These are phyloP conservation scores for Phalaenopsis equestris DNA, from an alignment of 106 monocot genomes.

Conservation along the genomic window DNA sequence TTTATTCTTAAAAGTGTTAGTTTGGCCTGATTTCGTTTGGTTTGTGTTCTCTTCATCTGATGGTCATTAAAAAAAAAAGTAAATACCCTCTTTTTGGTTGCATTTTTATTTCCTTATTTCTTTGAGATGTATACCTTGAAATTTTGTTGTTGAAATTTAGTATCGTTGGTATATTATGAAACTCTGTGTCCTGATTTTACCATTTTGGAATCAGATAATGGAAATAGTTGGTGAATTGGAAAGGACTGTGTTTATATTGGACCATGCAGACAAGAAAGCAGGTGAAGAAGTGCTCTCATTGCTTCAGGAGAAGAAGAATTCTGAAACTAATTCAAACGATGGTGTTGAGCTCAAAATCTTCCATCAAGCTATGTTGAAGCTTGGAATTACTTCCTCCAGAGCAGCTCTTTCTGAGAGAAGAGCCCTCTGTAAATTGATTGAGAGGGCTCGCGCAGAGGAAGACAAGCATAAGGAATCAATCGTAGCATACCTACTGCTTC, in stretches of 20 bases:
- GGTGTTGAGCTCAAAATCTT: slow-evolving; percentile 60
- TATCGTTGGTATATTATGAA: background rate
- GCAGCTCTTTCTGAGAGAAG: slow-evolving; percentile 79
- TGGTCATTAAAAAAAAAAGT: too few species aligned
- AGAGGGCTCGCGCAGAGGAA: slow-evolving; percentile 58
- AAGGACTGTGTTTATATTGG: slow-evolving; percentile 42
- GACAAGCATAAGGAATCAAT: slow-evolving; percentile 73
- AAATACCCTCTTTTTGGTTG: too few species aligned
- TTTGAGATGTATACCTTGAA: too few species aligned
- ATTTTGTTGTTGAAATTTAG: too few species aligned
- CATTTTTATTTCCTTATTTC: too few species aligned
- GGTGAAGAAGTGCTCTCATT: slow-evolving; percentile 63
- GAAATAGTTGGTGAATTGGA: slow-evolving; percentile 62
- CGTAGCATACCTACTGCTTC: slow-evolving; percentile 47
- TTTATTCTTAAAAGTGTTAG: too few species aligned
- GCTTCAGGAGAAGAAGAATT: slow-evolving; percentile 61
- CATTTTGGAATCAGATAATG: slow-evolving; percentile 35
- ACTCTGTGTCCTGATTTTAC: background rate
- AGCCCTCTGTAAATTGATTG: slow-evolving; percentile 73
- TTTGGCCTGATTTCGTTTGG: too few species aligned
- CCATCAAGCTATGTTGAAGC: slow-evolving; percentile 45
- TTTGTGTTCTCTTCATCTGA: too few species aligned
- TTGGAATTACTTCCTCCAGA: slow-evolving; percentile 73
- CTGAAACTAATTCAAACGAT: slow-evolving; percentile 22
- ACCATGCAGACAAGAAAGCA: slow-evolving; percentile 51